These are phyloP conservation scores for Calocera viscosa DNA, from an alignment of 768 basidiomycete genomes.

Conservation along the genomic window DNA sequence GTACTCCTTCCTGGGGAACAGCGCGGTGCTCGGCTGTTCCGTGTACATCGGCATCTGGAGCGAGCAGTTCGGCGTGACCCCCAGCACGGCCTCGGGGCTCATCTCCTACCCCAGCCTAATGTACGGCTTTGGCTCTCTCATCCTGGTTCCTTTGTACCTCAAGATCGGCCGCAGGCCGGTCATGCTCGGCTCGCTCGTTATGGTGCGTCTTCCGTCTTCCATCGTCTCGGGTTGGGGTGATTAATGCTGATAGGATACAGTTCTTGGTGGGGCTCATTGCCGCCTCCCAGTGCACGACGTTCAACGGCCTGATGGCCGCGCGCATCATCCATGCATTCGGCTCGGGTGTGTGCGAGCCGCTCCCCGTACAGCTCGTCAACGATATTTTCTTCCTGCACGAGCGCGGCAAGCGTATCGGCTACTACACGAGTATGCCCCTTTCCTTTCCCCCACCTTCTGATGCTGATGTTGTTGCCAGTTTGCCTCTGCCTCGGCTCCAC, in stretches of 20 bases:
- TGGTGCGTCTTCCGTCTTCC: neutral
- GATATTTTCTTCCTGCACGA: slow-evolving; percentile 13
- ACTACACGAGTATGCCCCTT: slow-evolving; percentile 7
- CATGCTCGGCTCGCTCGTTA: slow-evolving; percentile 6
- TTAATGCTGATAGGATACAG: neutral
- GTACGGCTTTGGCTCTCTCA: slow-evolving; percentile 9
- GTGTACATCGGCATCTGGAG: slow-evolving; percentile 12
- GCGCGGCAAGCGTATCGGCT: slow-evolving; percentile 10
- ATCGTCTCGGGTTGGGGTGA: neutral
- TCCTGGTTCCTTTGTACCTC: slow-evolving; percentile 10
- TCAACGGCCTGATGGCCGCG: slow-evolving; percentile 9
- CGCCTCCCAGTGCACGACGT: slow-evolving; percentile 3
- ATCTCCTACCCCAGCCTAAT: slow-evolving; percentile 10
- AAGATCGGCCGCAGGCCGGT: slow-evolving; percentile 10
- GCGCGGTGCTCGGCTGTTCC: slow-evolving; percentile 5
- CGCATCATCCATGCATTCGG: slow-evolving; percentile 11
- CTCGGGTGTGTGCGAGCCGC: slow-evolving; percentile 10
- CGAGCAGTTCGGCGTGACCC: slow-evolving; percentile 1
- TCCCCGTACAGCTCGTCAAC: slow-evolving; percentile 11
- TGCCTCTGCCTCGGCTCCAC: slow-evolving; percentile 12
- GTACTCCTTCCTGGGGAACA: slow-evolving; percentile 10
- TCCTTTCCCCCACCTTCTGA: neutral
- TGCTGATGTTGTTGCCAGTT: neutral
- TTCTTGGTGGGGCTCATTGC: slow-evolving; percentile 8
- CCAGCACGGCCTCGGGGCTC: neutral